Percentiles rank a stretch among this genome's conserved stretches.
phyloP scores from a whole-genome alignment of 1,284 basidiomycete species.

The Pascua sp. region DNA sequence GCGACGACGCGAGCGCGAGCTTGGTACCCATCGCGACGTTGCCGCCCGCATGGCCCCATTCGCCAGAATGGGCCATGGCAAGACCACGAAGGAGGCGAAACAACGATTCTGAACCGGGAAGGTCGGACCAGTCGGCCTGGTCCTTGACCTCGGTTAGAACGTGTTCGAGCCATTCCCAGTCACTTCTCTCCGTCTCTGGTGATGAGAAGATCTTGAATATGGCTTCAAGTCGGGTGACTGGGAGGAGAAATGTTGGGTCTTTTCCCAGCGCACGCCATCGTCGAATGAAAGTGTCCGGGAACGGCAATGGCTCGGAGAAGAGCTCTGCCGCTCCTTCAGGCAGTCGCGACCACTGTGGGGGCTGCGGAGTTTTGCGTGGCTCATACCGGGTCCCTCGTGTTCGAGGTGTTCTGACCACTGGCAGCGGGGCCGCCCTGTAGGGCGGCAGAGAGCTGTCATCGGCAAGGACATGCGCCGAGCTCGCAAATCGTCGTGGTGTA shows the following conservation, averaged over 20 bases:
- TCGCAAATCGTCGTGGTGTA: constrained; percentile 9
- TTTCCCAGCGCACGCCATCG: too few relatives aligned
- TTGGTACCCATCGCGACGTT: constrained; percentile 4
- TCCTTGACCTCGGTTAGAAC: neutral
- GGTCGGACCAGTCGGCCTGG: constrained; percentile 1
- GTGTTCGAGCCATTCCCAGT: constrained; percentile 15
- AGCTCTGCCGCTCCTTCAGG: too few relatives aligned
- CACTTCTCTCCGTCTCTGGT: neutral
- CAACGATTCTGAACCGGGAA: constrained; percentile 3
- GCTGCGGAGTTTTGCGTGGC: too few relatives aligned
- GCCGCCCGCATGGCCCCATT: constrained; percentile 1
- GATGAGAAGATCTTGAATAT: neutral
- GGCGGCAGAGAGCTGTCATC: neutral
- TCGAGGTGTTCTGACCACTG: too few relatives aligned
- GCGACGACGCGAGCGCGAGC: neutral
- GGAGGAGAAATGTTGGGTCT: constrained; percentile 2
- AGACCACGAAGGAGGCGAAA: constrained; percentile 5
- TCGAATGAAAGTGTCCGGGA: too few relatives aligned
- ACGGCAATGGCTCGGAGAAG: too few relatives aligned
- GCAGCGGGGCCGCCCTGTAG: too few relatives aligned
- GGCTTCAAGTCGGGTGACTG: constrained; percentile 1
- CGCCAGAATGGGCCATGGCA: constrained; percentile 1
- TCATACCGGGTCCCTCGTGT: too few relatives aligned
- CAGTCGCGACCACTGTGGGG: too few relatives aligned
- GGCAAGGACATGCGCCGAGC: constrained; percentile 6